These are phyloP conservation scores for Trichoderma gamsii DNA, from an alignment of 495 filamentous ascomycete genomes.

Conservation along the genomic window DNA sequence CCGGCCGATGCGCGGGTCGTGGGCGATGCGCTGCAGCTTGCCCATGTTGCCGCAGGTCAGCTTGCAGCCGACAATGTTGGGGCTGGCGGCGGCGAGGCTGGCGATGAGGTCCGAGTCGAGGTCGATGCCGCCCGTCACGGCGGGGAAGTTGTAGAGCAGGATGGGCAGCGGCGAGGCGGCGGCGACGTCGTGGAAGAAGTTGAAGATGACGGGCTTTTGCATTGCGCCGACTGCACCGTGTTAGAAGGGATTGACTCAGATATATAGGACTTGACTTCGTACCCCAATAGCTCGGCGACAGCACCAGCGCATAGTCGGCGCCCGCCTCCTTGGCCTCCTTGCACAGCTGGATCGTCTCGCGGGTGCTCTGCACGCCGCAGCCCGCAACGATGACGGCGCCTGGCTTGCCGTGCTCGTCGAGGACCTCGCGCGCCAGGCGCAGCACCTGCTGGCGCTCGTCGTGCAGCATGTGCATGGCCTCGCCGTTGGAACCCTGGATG, in stretches of 20 bases:
- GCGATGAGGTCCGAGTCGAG: slow-evolving; percentile 39
- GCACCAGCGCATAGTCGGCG: slow-evolving; percentile 15
- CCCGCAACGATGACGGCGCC: slow-evolving; percentile 29
- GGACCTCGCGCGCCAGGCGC: slow-evolving; percentile 22
- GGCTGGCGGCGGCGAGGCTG: slow-evolving; percentile 64
- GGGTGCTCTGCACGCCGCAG: slow-evolving; percentile 23
- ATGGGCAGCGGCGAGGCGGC: slow-evolving; percentile 4
- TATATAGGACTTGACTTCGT: not conserved
- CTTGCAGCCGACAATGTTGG: slow-evolving; percentile 37
- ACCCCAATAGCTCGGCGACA: slow-evolving; percentile 10
- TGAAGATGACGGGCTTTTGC: slow-evolving; percentile 28
- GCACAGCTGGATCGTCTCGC: slow-evolving; percentile 24
- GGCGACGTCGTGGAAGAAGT: slow-evolving; percentile 15
- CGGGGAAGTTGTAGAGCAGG: slow-evolving; percentile 18
- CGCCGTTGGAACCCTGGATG: slow-evolving; percentile 33
- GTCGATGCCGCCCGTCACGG: slow-evolving; percentile 23
- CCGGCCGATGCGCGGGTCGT: slow-evolving; percentile 51
- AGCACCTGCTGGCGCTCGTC: slow-evolving; percentile 27
- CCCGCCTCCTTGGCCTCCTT: slow-evolving; percentile 28
- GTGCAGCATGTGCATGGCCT: slow-evolving; percentile 27
- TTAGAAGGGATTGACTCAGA: too few species aligned
- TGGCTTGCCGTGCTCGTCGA: slow-evolving; percentile 18
- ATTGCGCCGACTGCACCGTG: not conserved
- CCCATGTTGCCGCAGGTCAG: slow-evolving; percentile 31
- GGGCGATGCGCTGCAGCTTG: slow-evolving; percentile 25